These are phyloP conservation scores for Chlamydomonas sp. DNA, from an alignment of 139 green algal species.

Conservation along the genomic window DNA sequence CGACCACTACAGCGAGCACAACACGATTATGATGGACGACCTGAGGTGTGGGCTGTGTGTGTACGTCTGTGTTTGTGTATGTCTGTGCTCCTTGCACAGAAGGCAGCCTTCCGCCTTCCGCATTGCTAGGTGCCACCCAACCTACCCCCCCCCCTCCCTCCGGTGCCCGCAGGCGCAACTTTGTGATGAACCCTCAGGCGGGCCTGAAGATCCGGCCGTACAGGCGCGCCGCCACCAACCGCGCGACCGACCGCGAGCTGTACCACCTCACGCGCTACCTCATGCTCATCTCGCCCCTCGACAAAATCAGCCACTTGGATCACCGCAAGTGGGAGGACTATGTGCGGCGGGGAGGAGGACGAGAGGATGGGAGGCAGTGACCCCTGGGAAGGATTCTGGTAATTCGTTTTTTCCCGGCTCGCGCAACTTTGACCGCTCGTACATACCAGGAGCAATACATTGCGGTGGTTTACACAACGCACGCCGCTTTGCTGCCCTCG, in stretches of 20 bases:
- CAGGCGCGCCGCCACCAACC: slow-evolving; percentile 64
- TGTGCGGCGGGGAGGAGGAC: no score
- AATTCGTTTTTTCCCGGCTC: no score
- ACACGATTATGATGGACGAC: slow-evolving; percentile 97
- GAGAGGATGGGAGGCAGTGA: no score
- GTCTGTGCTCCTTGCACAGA: no score
- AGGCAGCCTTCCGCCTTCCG: no score
- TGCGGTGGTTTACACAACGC: no score
- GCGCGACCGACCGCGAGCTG: slow-evolving; percentile 78
- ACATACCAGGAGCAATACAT: no score
- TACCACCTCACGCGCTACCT: slow-evolving; percentile 49
- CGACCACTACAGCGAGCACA: slow-evolving; percentile 47
- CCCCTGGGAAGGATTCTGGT: no score
- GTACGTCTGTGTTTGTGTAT: no score
- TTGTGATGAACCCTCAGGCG: slow-evolving; percentile 87
- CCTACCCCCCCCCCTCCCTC: background rate
- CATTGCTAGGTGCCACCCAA: no score
- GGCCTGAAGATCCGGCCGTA: slow-evolving; percentile 91
- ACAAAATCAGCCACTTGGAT: slow-evolving; percentile 16
- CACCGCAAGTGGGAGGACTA: slow-evolving; percentile 5
- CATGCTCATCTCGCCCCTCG: background rate
- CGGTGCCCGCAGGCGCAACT: slow-evolving; percentile 83
- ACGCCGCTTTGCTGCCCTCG: no score
- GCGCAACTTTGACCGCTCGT: no score
- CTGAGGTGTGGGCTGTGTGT: slow-evolving; percentile 44